phyloP scores from a whole-genome alignment of 1,284 basidiomycete species.

The Takashimella koratensis region DNA sequence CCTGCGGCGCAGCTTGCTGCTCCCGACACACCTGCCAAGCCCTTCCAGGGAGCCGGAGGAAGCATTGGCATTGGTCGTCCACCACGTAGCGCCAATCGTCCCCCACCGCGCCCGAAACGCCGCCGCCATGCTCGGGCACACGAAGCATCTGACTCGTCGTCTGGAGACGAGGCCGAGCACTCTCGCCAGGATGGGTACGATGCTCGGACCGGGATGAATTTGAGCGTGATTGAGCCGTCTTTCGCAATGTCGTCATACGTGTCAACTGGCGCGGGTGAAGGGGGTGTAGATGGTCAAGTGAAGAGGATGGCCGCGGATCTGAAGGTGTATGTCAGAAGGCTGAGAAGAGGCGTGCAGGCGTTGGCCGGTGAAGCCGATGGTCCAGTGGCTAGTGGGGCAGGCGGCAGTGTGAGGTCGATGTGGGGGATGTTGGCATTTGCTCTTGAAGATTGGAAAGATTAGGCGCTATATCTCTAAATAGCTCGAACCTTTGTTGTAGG shows the following conservation, averaged over 20 bases:
- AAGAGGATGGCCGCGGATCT: constrained; percentile 65
- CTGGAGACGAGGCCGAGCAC: constrained; percentile 53
- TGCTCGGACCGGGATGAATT: neutral
- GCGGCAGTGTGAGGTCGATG: constrained; percentile 54
- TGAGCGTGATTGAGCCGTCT: neutral
- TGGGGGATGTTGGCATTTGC: constrained; percentile 72
- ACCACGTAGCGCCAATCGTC: constrained; percentile 34
- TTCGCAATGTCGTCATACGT: neutral
- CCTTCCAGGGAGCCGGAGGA: neutral
- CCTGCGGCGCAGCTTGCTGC: constrained; percentile 58
- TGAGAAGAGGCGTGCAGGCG: constrained; percentile 51
- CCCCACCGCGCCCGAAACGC: constrained; percentile 55
- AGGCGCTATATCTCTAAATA: neutral
- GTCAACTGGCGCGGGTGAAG: neutral
- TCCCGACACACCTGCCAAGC: neutral
- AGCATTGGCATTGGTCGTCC: neutral
- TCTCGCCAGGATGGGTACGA: neutral
- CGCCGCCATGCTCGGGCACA: constrained; percentile 50
- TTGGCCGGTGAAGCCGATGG: constrained; percentile 45
- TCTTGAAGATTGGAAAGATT: constrained; percentile 73
- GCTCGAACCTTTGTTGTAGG: too few species aligned
- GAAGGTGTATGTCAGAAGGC: constrained; percentile 59
- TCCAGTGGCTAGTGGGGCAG: constrained; percentile 48
- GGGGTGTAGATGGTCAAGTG: constrained; percentile 44
- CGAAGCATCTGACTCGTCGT: constrained; percentile 55